These are phyloP conservation scores for Herpotrichia juniperi DNA, from an alignment of 2,329 filamentous ascomycete genomes.

Conservation along the genomic window DNA sequence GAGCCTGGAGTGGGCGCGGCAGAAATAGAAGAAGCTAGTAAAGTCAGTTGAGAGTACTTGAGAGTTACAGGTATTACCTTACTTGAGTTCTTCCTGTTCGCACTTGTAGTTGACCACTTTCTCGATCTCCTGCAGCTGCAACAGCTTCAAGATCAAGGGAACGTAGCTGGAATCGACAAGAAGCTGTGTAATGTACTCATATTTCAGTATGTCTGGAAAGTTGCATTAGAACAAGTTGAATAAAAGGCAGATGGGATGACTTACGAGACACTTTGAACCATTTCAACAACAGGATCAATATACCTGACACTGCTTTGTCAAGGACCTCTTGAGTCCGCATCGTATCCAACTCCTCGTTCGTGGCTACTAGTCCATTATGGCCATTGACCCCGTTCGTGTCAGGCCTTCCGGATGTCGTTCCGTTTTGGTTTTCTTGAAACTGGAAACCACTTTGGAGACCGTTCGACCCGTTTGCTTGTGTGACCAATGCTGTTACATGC, in stretches of 20 bases:
- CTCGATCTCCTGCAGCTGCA: conserved; percentile 93
- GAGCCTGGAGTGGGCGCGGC: conserved; percentile 73
- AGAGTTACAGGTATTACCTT: conserved; percentile 28
- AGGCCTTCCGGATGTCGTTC: conserved; percentile 34
- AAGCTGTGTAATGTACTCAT: conserved; percentile 93
- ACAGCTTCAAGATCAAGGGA: conserved; percentile 88
- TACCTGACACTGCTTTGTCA: conserved; percentile 88
- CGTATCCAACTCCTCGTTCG: conserved; percentile 78
- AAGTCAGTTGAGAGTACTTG: conserved; percentile 19
- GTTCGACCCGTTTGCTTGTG: conserved; percentile 59
- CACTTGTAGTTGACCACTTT: conserved; percentile 85
- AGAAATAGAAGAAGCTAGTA: conserved; percentile 88
- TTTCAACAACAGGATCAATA: conserved; percentile 85
- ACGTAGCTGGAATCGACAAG: conserved; percentile 95
- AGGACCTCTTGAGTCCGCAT: conserved; percentile 84
- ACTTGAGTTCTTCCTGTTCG: conserved; percentile 83
- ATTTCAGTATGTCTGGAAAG: conserved; percentile 81
- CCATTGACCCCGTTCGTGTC: conserved; percentile 42
- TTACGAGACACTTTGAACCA: conserved; percentile 95
- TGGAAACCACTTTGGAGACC: conserved; percentile 55
- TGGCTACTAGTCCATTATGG: conserved; percentile 30
- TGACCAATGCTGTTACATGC: conserved; percentile 84
- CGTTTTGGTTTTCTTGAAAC: conserved; percentile 50
- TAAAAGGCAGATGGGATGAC: conserved; percentile 41
- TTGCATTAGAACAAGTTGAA: not conserved